Evolutionary conservation across 768 basidiomycete genomes (phyloP), one percentile per base, ranked within the genome.

Genomic region (Pleurotus tuoliensis): DNA sequence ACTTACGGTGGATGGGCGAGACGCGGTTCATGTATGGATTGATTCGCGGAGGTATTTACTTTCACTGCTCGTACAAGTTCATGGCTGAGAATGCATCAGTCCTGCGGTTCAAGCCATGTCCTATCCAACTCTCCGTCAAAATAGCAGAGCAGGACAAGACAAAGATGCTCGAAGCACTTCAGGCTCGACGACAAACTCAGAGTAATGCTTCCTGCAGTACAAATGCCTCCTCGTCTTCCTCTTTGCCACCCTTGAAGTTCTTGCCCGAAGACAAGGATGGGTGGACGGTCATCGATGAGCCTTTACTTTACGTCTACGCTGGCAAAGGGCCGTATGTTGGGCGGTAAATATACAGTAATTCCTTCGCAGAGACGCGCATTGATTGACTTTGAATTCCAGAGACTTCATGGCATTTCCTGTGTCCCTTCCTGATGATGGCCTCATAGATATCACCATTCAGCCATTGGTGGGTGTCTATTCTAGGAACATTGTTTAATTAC

Each of bases 1-100:
- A 90, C 62, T 69, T 94, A 41, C 82, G 92, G 7, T 94, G 89
- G 87, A 86, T 95, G 86, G 93, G 93, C 8, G 88, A 87, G 63
- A 73, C 78, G 11, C 86, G 93, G 7, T 95, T 95, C 68, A 67
- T 87, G 27, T 72, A 82, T 57, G 93, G 93, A 7, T 82, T 83
- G 64, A 65, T 94, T 3, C 76, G 82, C 49, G 90, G 87, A 68
- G 63, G 90, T 90, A 65, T 59, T 83, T 18, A 41, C 34, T 56
- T 46, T 63, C 45, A 57, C 22, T 38, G 49, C 11, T 34, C 5
- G 34, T 15, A n/a, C 27, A 34, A 50, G 27, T 41, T 34, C 11
- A 11, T 4, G 30, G 30, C 8, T 34, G 30, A 34, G 9, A 34
- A 44, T 52, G 41, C 39, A 55, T 44, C 61, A 89, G 88, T 91